Base-by-base conservation (phyloP, 2,329 filamentous ascomycete species). In the Fusarium dlaminii region DNA sequence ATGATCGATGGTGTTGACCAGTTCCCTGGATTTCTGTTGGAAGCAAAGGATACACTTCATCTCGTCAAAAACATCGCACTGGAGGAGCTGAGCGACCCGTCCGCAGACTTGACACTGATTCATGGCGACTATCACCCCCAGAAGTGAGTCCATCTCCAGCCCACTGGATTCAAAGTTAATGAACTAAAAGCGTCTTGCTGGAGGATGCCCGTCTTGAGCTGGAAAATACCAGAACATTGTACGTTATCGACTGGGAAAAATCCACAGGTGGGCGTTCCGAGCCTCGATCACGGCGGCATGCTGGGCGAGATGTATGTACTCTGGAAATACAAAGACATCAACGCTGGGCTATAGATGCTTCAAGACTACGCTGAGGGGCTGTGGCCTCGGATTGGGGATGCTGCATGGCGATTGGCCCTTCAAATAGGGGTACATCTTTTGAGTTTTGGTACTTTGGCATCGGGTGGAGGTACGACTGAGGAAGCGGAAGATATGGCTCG, bases 211-310 rank as follows among this genome's bases (percentile, higher is more conserved):
- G 22, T 9, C 43, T 48, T 18, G 24, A 30, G 8, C 5, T 36
- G 7, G n/a, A 20, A n/a, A 36, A 8, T 18, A 22, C 24, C 3
- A 59, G n/a, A 10, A 20, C 30, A 3, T 6, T 68, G 13, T 43
- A 58, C 24, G 34, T 59, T 8, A n/a, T 70, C 11, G 67, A 64
- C 40, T 64, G 52, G 58, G 58, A 70, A 32, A 32, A 70, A 63
- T 39, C 36, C 40, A 6, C 52, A 68, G 13, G 18, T 68, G 6
- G 52, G 64, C 0, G 17, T 42, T 17, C 57, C 42, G 3, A 24
- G 36, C 15, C 36, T 68, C 8, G 52, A 68, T n/a, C 57, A 70
- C 22, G 64, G 58, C 8, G 58, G 49, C 10, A 70, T 70, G 57
- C 22, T 70, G 13, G 51, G 66, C 7, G 64, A 70, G n/a, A n/a